A percentile compares a stretch with the other conserved stretches of the same genome.
These are phyloP conservation scores for Mucor plumbeus DNA, from an alignment of 371 early-diverging fungal genomes.

Conservation along the genomic window DNA sequence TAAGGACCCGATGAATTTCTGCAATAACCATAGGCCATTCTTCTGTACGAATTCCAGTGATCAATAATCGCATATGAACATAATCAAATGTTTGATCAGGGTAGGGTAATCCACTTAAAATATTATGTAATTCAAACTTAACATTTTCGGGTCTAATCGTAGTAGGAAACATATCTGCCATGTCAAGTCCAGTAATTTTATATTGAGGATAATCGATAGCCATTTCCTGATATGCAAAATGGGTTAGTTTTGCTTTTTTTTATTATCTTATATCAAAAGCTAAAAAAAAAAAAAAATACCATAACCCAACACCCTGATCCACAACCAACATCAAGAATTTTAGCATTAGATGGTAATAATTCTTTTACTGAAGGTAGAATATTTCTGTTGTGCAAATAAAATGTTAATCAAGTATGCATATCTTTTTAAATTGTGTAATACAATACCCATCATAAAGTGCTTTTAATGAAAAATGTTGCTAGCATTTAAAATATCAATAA, in stretches of 20 bases:
- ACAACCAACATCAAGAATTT: constrained; percentile 36
- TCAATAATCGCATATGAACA: constrained; percentile 53
- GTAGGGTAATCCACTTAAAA: constrained; percentile 49
- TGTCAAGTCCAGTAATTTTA: constrained; percentile 60
- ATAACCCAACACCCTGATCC: constrained; percentile 38
- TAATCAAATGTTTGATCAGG: constrained; percentile 51
- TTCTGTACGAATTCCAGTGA: constrained; percentile 31
- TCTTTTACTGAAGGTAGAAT: constrained; percentile 28
- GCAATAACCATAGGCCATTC: constrained; percentile 45
- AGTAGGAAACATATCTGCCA: constrained; percentile 51
- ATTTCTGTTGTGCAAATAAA: constrained; percentile 29
- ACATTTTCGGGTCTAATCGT: constrained; percentile 53
- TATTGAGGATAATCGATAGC: constrained; percentile 60
- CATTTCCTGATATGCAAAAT: constrained; percentile 49
- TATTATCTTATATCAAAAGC: not conserved
- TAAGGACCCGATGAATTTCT: constrained; percentile 52
- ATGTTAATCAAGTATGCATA: not conserved
- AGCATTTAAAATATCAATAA: not conserved
- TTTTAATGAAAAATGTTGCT: constrained; percentile 38
- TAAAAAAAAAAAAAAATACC: constrained; percentile 15
- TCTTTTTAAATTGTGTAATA: not conserved
- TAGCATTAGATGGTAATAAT: constrained; percentile 3
- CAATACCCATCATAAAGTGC: constrained; percentile 21
- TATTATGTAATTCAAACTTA: constrained; percentile 42
- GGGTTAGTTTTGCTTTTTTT: not conserved